A percentile compares a stretch with the other conserved stretches of the same genome.
Evolutionary conservation across 2,329 filamentous ascomycete genomes (phyloP).

Genomic region (Diaporthe sp.): DNA sequence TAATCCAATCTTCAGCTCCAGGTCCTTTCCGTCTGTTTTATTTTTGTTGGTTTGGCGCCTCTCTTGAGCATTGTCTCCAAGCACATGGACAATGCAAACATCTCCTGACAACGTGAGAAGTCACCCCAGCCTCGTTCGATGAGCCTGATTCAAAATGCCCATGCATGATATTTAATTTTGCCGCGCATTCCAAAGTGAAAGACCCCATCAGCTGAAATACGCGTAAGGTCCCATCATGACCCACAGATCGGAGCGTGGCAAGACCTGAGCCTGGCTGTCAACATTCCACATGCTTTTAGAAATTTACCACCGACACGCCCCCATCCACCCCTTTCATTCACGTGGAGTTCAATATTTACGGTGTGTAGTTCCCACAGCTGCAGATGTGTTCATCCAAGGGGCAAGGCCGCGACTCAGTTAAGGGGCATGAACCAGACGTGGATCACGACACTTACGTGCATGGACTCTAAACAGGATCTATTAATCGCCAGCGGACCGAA

Average conservation of each 20-base stretch:
- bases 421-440: slow-evolving; percentile 7
- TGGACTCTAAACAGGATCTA: not conserved
- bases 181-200: not conserved
- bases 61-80: not conserved
- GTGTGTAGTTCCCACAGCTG: not conserved
- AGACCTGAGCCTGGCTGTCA: not conserved
- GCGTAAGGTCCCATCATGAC: not conserved
- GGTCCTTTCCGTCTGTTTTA: not conserved
- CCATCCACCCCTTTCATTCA: not conserved
- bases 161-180: not conserved
- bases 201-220: not conserved
- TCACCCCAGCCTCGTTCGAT: not conserved
- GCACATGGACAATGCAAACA: not conserved
- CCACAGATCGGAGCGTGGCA: not conserved
- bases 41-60: not conserved
- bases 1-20: not conserved
- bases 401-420: slow-evolving; percentile 12
- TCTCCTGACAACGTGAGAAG: not conserved
- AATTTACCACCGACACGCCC: not conserved
- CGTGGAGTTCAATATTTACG: not conserved
- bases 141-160: not conserved
- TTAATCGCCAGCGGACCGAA: slow-evolving; percentile 21
- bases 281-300: not conserved
- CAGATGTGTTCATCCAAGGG: not conserved
- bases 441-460: not conserved